These are phyloP conservation scores for Mediolabrus comicus DNA, from an alignment of 108 stramenopile genomes.

Conservation along the genomic window DNA sequence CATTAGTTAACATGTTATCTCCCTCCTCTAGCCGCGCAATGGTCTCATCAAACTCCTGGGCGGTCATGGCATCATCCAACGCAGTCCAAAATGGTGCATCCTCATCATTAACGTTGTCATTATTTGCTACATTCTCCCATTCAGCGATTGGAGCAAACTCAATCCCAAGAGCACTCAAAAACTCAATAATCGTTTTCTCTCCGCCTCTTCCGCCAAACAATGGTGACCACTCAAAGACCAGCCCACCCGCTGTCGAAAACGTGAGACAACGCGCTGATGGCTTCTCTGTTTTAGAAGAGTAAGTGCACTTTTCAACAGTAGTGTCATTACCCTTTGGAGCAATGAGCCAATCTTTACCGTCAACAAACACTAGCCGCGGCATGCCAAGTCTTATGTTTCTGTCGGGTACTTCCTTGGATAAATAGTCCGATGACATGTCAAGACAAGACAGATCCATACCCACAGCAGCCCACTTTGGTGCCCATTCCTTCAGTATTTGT, in stretches of 20 bases:
- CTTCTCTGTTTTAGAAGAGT: constrained; percentile 3
- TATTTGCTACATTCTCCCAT: constrained; percentile 4
- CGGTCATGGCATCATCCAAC: not conserved
- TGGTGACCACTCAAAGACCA: constrained; percentile 2
- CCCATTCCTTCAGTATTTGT: constrained; percentile 15
- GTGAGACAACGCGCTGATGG: not conserved
- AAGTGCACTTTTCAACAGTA: not conserved
- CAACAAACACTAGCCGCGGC: not conserved
- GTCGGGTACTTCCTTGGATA: constrained; percentile 7
- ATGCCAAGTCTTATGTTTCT: not conserved
- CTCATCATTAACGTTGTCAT: not conserved
- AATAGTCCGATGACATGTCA: not conserved
- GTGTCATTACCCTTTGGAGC: not conserved
- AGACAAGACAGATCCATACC: not conserved
- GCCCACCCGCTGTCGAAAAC: not conserved
- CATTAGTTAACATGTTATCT: not conserved
- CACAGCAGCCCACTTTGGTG: constrained; percentile 5
- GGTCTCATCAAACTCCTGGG: not conserved
- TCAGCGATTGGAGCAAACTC: constrained; percentile 5
- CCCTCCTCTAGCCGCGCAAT: not conserved
- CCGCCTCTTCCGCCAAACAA: not conserved
- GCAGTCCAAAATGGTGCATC: not conserved
- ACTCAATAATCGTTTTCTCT: not conserved
- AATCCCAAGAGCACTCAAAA: not conserved
- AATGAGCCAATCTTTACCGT: constrained; percentile 1